Conservation (phyloP, 1,284 basidiomycete genomes). For the Xerocomus nothofagi region DNA sequence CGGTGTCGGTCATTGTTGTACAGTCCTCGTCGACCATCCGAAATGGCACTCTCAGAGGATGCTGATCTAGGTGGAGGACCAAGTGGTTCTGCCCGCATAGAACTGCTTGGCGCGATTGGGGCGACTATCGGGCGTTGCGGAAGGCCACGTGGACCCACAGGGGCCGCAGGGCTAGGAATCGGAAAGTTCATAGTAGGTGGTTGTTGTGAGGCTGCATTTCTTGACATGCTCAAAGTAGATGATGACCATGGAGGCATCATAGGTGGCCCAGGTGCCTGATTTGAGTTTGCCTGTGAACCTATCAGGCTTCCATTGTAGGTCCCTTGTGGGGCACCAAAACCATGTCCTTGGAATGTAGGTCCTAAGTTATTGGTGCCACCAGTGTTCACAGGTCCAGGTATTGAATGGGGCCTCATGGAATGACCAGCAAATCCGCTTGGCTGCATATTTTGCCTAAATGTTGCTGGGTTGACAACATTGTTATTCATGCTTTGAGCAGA, state of each 20-base stretch:
- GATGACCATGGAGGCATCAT: neutral
- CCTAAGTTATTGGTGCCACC: neutral
- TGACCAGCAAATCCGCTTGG: neutral
- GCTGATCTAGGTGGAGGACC: slow-evolving; percentile 18
- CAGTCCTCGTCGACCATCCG: slow-evolving; percentile 23
- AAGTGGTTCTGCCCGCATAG: slow-evolving; percentile 24
- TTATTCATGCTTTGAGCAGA: slow-evolving; percentile 5
- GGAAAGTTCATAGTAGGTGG: slow-evolving; percentile 1
- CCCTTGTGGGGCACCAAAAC: slow-evolving; percentile 5
- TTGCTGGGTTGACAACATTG: neutral
- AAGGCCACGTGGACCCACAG: slow-evolving; percentile 8
- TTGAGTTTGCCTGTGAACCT: neutral
- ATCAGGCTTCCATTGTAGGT: neutral
- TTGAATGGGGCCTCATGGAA: neutral
- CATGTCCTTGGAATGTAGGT: slow-evolving; percentile 2
- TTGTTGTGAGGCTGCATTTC: slow-evolving; percentile 3
- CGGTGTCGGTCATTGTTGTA: slow-evolving; percentile 14
- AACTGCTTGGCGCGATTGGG: slow-evolving; percentile 4
- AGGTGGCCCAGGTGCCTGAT: neutral
- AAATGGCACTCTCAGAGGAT: slow-evolving; percentile 15
- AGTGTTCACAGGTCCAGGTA: neutral
- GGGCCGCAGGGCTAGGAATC: neutral
- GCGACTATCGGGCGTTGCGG: slow-evolving; percentile 18
- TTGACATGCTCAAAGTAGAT: slow-evolving; percentile 4
- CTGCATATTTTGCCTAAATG: neutral